Base-by-base conservation (phyloP, 371 early-diverging fungal species). In the Mortierella sp. region DNA sequence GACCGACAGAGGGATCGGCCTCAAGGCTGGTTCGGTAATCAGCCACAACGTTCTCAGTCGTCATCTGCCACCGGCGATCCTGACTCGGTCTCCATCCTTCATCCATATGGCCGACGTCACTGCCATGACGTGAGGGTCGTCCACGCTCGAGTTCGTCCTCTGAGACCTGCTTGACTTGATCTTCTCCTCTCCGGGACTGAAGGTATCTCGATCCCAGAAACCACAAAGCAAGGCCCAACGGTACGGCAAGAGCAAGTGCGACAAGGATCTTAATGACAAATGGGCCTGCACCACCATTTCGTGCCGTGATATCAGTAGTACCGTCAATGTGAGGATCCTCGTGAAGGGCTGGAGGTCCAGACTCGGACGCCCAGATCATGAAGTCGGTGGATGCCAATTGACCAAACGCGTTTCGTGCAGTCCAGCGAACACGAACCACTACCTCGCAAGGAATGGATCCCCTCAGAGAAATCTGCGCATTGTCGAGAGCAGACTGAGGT, bases 1-100 rank as follows among this genome's bases (percentile, higher is more conserved):
- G 64, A 14, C 64, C 64, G 6, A 63, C 58, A 6, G 58, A 65
- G 17, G 66, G 66, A 28, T 65, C 53, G 6, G 57, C 58, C n/a
- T 65, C 66, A 39, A 46, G 50, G 15, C 58, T 51, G 9, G 58
- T 52, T 7, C 58, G 44, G 24, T 58, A 51, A 32, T 52, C 58
- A 23, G 37, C 44, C 21, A 34, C 26, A 5, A 34, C 37, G 0
- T 47, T 23, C 5, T 51, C 58, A 1, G 59, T 39, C 1, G 65
- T 24, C 15, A 15, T 54, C 42, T 50, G 59, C 8, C 57, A 32
- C 30, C 43, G 57, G 23, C 42, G 57, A 21, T 27, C 21, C 1
- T 3, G 19, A 15, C 43, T 27, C 11, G 30, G 9, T 21, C 19
- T 31, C 43, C 24, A 41, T 27, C 32, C 31, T 12, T 17, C 24